Percentiles rank a stretch among this genome's conserved stretches.
These are phyloP conservation scores for Trametes maxima DNA, from an alignment of 768 basidiomycete species.

Conservation along the genomic window DNA sequence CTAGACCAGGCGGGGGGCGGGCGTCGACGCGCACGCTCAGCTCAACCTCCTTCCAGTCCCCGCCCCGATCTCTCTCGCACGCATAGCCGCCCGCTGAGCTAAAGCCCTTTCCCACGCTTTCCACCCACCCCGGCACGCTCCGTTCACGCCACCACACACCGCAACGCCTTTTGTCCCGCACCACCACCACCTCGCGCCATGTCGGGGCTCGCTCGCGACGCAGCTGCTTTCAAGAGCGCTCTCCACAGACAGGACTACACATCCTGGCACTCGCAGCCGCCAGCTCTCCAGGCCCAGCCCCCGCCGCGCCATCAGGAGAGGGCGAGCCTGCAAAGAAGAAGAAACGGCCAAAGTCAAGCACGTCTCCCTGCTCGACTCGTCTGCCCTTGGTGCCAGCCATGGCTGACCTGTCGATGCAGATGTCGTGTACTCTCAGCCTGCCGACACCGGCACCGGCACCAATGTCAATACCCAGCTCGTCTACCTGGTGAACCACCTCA, in stretches of 20 bases:
- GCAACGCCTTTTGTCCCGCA: background rate
- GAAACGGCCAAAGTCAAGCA: slow-evolving; percentile 65
- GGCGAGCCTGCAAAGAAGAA: slow-evolving; percentile 55
- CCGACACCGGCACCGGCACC: slow-evolving; percentile 77
- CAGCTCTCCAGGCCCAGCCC: slow-evolving; percentile 38
- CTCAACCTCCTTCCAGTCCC: background rate
- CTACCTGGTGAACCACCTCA: slow-evolving; percentile 81
- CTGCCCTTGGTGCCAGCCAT: slow-evolving; percentile 25
- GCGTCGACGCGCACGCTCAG: background rate
- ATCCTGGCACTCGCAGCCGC: slow-evolving; percentile 76
- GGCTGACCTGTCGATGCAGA: slow-evolving; percentile 43
- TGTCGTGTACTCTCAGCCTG: slow-evolving; percentile 84
- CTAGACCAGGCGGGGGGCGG: slow-evolving; percentile 24
- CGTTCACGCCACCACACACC: background rate
- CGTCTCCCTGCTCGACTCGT: slow-evolving; percentile 32
- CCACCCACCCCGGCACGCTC: background rate
- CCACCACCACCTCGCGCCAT: slow-evolving; percentile 39
- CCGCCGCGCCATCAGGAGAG: slow-evolving; percentile 45
- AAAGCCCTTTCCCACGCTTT: background rate
- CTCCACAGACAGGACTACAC: slow-evolving; percentile 67
- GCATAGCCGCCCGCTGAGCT: slow-evolving; percentile 1
- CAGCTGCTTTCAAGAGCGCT: slow-evolving; percentile 67
- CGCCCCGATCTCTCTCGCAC: background rate
- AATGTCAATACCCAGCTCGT: slow-evolving; percentile 89
- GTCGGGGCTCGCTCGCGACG: slow-evolving; percentile 71